Base-by-base conservation (phyloP, 345 rosid genomes). In the Hibiscus mutabilis region DNA sequence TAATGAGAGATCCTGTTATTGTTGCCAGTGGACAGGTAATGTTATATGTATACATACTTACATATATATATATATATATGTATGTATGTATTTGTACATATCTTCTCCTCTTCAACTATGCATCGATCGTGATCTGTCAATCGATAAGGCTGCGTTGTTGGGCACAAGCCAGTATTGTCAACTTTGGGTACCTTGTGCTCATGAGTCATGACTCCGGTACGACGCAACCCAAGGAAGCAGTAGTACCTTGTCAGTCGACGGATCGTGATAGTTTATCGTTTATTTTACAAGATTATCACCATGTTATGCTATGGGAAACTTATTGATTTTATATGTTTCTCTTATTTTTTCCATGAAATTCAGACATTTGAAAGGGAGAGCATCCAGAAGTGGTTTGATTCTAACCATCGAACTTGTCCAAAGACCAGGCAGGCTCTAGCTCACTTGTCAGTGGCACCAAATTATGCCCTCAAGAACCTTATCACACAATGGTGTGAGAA, bases 1-100 rank as follows among this genome's bases (percentile, higher is more conserved):
- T 92, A 25, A 92, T 92, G 91, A 79, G 68, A 5, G 92, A 92
- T 58, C 98, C 98, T 10, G 94, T 92, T 52, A 88, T 88, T 14
- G 78, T 92, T 33, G 87, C 94, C 3, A 80, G 82, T 65, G 96
- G 98, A 72, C 96, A 88, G 98, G 98, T 92, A 33, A 37, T 37
- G 42, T 7, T 42, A 11, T 8, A 37, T 4, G 42, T 8, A 8
- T 37, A 8, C 42, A 8, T 8, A 8, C 42, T 6, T 37, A 37
- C 42, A 8, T 37, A 0, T 37, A 8, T 7, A 0, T 42, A 9
- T 33, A 8, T 33, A 6, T 6, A 8, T 33, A 6, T 42, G 46
- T 11, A 2, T 40, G 46, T 40, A 2, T 40, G 9, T 35, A 35
- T 35, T 35, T 35, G 40, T 8, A 37, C 42, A 1, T 7, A 37